Evolutionary conservation across 495 filamentous ascomycete genomes (phyloP).

Genomic region (Daldinia concentrica): DNA sequence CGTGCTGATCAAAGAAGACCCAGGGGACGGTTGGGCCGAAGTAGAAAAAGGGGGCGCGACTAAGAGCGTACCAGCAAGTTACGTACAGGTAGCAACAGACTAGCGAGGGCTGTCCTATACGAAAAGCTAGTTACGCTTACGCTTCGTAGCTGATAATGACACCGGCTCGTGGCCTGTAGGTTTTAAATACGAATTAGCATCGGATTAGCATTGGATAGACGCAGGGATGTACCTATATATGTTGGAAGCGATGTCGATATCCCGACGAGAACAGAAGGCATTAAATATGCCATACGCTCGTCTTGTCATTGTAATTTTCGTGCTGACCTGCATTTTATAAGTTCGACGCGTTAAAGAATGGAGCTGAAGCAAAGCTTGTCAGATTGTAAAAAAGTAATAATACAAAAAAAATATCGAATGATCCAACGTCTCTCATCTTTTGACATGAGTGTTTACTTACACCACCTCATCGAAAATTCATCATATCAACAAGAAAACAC

Average conservation of each 20-base stretch:
- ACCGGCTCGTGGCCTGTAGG: neutral
- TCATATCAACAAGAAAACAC: too few species aligned
- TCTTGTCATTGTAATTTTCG: neutral
- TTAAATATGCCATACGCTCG: neutral
- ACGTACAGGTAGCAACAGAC: conserved; percentile 69
- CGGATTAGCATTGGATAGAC: conserved; percentile 30
- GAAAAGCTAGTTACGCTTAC: neutral
- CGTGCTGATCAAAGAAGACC: conserved; percentile 82
- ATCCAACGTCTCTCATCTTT: too few species aligned
- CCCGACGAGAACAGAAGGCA: neutral
- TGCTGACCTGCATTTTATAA: neutral
- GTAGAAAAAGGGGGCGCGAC: conserved; percentile 90
- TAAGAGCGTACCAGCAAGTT: conserved; percentile 94
- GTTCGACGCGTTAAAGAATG: too few species aligned
- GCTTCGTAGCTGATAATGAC: neutral
- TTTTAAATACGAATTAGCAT: conserved; percentile 14
- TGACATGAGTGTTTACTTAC: too few species aligned
- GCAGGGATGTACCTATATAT: conserved; percentile 8
- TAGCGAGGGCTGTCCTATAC: conserved; percentile 8
- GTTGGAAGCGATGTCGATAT: conserved; percentile 25
- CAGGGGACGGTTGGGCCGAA: conserved; percentile 95
- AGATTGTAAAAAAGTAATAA: too few species aligned
- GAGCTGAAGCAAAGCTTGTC: too few species aligned
- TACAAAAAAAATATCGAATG: too few species aligned
- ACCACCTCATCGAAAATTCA: too few species aligned